These are phyloP conservation scores for Fagopyrum homotropicum DNA, from an alignment of 148 eudicot species.

Conservation along the genomic window DNA sequence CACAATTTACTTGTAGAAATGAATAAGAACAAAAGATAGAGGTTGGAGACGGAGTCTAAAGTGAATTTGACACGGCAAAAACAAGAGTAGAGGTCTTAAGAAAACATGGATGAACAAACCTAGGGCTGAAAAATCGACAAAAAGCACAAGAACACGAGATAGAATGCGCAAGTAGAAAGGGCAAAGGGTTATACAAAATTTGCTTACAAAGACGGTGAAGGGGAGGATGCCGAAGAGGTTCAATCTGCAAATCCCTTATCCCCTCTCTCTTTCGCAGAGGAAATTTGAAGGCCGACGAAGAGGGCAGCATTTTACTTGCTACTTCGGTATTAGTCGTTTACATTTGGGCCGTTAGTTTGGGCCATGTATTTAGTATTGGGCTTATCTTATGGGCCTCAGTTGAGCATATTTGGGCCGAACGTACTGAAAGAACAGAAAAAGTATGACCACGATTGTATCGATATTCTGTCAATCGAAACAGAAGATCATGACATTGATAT, in stretches of 20 bases:
- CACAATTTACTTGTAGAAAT: not conserved
- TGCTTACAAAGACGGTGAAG: not conserved
- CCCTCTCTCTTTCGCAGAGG: not conserved
- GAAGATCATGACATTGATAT: no score
- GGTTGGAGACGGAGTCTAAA: no score
- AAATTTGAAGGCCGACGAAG: not conserved
- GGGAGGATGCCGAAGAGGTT: not conserved
- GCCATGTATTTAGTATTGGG: not conserved
- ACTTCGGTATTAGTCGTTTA: no score
- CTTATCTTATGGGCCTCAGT: no score
- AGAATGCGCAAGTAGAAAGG: not conserved
- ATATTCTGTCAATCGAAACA: no score
- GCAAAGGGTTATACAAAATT: not conserved
- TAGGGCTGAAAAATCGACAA: not conserved
- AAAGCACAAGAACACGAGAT: not conserved
- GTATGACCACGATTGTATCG: no score
- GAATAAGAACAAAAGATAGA: not conserved
- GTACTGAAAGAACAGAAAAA: no score
- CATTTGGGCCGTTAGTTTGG: not conserved
- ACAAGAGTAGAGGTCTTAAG: not conserved
- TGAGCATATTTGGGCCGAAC: no score
- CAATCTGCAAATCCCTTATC: not conserved
- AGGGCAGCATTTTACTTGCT: not conserved
- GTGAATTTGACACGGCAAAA: not conserved
- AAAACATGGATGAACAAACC: not conserved